phyloP scores from a whole-genome alignment of 805 yeast species.

The Saturnispora mendoncae region DNA sequence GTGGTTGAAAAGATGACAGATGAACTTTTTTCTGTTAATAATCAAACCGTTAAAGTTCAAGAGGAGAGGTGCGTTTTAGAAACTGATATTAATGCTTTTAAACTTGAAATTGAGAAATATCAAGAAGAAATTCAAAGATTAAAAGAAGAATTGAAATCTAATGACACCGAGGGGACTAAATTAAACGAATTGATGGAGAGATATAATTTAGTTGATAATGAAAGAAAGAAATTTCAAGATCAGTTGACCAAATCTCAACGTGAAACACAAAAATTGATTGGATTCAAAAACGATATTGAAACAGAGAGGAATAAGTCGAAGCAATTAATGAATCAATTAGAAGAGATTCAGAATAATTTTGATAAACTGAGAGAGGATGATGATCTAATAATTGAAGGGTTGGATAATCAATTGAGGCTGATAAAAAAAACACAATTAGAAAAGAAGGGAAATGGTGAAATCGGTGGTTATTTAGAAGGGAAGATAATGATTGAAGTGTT shows the following conservation, averaged over 20 bases:
- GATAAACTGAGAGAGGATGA: neutral
- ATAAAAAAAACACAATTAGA: neutral
- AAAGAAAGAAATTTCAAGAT: neutral
- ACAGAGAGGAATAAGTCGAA: neutral
- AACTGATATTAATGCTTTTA: neutral
- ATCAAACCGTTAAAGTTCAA: neutral
- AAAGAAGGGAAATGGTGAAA: neutral
- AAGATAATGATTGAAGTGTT: slow-evolving; percentile 2
- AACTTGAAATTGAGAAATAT: neutral
- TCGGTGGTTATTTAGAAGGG: slow-evolving; percentile 4
- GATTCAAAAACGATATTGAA: neutral
- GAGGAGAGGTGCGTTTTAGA: neutral
- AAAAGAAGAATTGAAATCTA: neutral
- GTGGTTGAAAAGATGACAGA: neutral
- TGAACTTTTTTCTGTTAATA: neutral
- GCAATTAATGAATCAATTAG: neutral
- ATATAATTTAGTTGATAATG: slow-evolving; percentile 4
- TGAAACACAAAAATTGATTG: neutral
- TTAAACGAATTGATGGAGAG: neutral
- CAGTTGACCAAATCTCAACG: neutral
- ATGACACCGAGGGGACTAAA: neutral
- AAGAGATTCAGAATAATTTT: neutral
- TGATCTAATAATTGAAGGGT: neutral
- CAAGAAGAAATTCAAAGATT: neutral
- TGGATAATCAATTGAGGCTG: neutral